phyloP scores from a whole-genome alignment of 176 grass and related monocot genomes.

The Eremochloa ophiuroides region DNA sequence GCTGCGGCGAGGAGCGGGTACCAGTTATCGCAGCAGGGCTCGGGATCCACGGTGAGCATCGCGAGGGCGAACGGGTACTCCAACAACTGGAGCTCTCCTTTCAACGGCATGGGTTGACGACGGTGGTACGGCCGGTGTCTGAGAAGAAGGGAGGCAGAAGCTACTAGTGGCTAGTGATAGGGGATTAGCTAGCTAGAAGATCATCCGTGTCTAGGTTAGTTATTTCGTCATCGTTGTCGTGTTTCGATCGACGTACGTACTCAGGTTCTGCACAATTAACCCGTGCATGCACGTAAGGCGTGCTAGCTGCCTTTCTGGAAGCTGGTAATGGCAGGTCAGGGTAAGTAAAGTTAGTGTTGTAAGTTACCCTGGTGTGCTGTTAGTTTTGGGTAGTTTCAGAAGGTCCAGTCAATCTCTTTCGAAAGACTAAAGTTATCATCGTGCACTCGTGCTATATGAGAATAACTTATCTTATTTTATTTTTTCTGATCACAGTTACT shows the following conservation, averaged over 20 bases:
- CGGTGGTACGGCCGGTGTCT: not conserved
- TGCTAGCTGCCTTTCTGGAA: constrained; percentile 34
- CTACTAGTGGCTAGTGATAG: constrained; percentile 31
- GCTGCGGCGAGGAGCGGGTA: constrained; percentile 39
- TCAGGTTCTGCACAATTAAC: constrained; percentile 16
- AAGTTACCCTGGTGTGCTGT: constrained; percentile 38
- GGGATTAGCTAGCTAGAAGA: constrained; percentile 37
- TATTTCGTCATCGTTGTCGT: not conserved
- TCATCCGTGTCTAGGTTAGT: constrained; percentile 27
- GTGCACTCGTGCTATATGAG: constrained; percentile 9
- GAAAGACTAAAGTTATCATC: constrained; percentile 13
- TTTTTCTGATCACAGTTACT: not conserved
- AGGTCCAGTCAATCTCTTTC: constrained; percentile 20
- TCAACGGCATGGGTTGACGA: constrained; percentile 47
- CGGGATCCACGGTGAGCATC: constrained; percentile 41
- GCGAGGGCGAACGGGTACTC: constrained; percentile 46
- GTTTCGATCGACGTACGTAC: constrained; percentile 1
- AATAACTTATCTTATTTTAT: constrained; percentile 2
- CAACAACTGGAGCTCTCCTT: constrained; percentile 44
- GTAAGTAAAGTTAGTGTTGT: constrained; percentile 31
- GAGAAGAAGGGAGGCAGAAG: not conserved
- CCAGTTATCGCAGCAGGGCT: constrained; percentile 65
- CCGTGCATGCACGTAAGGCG: constrained; percentile 15
- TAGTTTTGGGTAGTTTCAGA: constrained; percentile 63
- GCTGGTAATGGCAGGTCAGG: constrained; percentile 53